These are phyloP conservation scores for Globisporangium sylvaticum DNA, from an alignment of 352 stramenopile species.

Conservation along the genomic window DNA sequence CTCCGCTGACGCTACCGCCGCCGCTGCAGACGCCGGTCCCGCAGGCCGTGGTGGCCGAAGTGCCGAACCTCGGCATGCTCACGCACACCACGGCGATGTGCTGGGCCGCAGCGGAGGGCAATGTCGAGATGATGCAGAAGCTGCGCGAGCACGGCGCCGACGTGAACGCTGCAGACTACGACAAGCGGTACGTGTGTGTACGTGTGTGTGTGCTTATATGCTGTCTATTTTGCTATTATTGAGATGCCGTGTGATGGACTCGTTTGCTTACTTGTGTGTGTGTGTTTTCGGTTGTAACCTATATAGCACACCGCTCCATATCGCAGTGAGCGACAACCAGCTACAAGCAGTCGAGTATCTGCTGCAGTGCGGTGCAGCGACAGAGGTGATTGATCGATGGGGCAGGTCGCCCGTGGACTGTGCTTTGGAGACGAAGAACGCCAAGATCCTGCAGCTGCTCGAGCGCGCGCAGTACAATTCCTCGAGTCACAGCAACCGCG, in stretches of 20 bases:
- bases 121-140: slow-evolving; percentile 54
- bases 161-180: slow-evolving; percentile 73
- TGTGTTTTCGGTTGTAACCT: background rate
- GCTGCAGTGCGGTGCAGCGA: slow-evolving; percentile 49
- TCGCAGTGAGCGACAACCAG: slow-evolving; percentile 66
- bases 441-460: slow-evolving; percentile 41
- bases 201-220: background rate
- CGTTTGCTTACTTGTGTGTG: background rate
- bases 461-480: slow-evolving; percentile 30
- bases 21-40: background rate
- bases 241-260: background rate
- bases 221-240: background rate
- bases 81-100: slow-evolving; percentile 73
- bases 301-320: slow-evolving; percentile 66
- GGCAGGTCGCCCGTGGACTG: slow-evolving; percentile 66
- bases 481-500: slow-evolving; percentile 17
- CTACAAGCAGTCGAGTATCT: slow-evolving; percentile 55
- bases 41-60: background rate
- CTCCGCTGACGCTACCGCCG: background rate
- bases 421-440: slow-evolving; percentile 49
- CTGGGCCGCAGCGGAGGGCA: slow-evolving; percentile 63
- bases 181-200: slow-evolving; percentile 58
- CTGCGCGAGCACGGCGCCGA: slow-evolving; percentile 58
- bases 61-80: slow-evolving; percentile 21
- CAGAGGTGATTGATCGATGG: slow-evolving; percentile 61